Evolutionary conservation across 208 protist genomes (phyloP).

Genomic region (Leishmania guyanensis): DNA sequence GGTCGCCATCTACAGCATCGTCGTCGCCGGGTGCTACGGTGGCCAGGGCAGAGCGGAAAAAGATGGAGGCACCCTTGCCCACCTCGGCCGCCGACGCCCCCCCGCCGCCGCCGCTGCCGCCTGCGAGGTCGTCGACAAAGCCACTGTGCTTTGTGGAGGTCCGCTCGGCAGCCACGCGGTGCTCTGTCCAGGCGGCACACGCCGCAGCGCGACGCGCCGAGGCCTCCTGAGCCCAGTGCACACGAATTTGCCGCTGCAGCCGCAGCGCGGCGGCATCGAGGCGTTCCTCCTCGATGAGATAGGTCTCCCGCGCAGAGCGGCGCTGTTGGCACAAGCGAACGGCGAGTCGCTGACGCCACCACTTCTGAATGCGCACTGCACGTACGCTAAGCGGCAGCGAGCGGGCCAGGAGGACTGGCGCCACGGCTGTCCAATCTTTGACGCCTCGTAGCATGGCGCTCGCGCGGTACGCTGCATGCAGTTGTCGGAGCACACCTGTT

Average conservation of each 20-base stretch:
- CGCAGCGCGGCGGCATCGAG: slow-evolving; percentile 30
- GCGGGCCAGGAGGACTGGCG: slow-evolving; percentile 18
- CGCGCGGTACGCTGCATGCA: slow-evolving; percentile 21
- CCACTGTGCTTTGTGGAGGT: background rate
- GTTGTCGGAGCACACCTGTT: slow-evolving; percentile 3
- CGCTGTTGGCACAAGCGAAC: slow-evolving; percentile 4
- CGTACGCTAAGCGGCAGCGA: slow-evolving; percentile 40
- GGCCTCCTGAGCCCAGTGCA: slow-evolving; percentile 22
- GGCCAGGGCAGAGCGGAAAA: slow-evolving; percentile 1
- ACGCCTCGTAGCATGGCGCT: background rate
- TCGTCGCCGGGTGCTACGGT: background rate
- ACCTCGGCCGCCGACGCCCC: background rate
- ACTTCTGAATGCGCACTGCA: slow-evolving; percentile 42
- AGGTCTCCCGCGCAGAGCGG: background rate
- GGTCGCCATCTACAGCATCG: background rate
- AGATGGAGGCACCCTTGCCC: background rate
- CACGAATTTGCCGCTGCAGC: slow-evolving; percentile 42
- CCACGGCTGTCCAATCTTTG: slow-evolving; percentile 16
- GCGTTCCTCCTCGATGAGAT: slow-evolving; percentile 8
- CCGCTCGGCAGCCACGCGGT: slow-evolving; percentile 27
- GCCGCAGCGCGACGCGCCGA: slow-evolving; percentile 3
- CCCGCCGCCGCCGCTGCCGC: background rate
- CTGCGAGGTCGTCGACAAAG: background rate
- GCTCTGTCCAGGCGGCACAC: slow-evolving; percentile 14
- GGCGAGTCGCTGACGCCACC: slow-evolving; percentile 39